These are phyloP conservation scores for Eucalyptus urophylla DNA, from an alignment of 345 rosid species.

Conservation along the genomic window DNA sequence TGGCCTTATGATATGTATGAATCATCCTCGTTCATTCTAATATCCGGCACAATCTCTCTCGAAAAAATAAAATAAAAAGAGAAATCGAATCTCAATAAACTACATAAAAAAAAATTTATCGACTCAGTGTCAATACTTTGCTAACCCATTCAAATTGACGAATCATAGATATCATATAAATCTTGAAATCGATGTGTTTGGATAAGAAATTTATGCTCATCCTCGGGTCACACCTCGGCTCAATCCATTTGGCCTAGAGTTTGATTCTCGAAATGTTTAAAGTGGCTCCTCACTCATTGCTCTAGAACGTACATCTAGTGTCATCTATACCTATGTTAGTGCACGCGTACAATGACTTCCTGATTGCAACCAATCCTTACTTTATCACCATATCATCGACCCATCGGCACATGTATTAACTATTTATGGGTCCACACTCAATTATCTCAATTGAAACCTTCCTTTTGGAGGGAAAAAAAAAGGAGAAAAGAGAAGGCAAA, in stretches of 20 bases:
- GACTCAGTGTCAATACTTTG: not conserved
- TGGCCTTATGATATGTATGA: not conserved
- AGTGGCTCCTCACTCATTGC: not conserved
- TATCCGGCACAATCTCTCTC: rapidly evolving
- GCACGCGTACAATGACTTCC: not conserved
- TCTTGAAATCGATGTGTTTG: not conserved
- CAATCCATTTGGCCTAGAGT: not conserved
- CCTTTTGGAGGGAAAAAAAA: not conserved
- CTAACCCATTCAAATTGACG: not conserved
- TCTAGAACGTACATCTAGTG: not conserved
- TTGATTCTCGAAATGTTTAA: not conserved
- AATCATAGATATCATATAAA: not conserved
- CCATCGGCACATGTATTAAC: not conserved
- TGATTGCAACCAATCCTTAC: rapidly evolving
- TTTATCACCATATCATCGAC: not conserved
- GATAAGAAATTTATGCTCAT: not conserved
- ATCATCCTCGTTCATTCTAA: not conserved
- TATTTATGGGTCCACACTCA: not conserved
- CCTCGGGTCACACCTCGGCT: not conserved
- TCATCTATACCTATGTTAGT: not conserved
- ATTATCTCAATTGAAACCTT: not conserved
- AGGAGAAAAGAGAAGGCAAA: not conserved
- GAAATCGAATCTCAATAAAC: not conserved
- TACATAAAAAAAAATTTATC: rapidly evolving
- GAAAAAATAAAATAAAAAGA: rapidly evolving